Evolutionary conservation across 306 rosid genomes (phyloP), one percentile per base, ranked within the genome.

Genomic region (Sophora flavescens): DNA sequence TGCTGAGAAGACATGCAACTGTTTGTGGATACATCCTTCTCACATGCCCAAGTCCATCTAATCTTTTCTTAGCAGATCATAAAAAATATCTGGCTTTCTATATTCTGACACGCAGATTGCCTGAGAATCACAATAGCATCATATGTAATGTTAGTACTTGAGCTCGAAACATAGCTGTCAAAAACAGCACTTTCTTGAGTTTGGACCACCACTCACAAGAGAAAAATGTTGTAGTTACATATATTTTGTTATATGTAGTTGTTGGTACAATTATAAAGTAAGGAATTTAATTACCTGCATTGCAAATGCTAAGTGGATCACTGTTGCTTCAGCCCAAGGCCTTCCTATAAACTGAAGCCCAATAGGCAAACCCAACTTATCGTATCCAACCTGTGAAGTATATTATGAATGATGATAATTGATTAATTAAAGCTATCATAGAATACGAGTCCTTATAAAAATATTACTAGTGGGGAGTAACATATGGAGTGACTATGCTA

Each of bases 261-360:
- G 63, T 48, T 10, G 17, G 35, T 26, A 26, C 42, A 51, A 33
- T 17, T 28, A n/a, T 9, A 52, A 59, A n/a, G 17, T 14, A 14
- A 18, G n/a, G 4, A 50, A 35, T 12, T 52, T 17, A 36, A 13
- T 38, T 72, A 93, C 97, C 93, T 90, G 94, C 95, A 85, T 74
- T 67, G 95, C 93, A 79, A n/a, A 84, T 52, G 97, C 95, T 44
- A 94, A 78, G 84, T 85, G 95, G 70, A 91, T 82, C n/a, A 94
- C 69, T 38, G 96, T 90, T 75, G 97, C 84, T 84, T 94, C 98
- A 42, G 89, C 87, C 98, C 98, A 94, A 62, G 96, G 96, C 80
- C 72, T 84, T 64, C 97, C 96, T 50, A 94, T 87, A 78, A 94
- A 89, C 82, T 94, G 98, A 82, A 94, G 93, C 28, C 98, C 98